Evolutionary conservation across 2,329 filamentous ascomycete genomes (phyloP).

Genomic region (Byssochlamys sp.): DNA sequence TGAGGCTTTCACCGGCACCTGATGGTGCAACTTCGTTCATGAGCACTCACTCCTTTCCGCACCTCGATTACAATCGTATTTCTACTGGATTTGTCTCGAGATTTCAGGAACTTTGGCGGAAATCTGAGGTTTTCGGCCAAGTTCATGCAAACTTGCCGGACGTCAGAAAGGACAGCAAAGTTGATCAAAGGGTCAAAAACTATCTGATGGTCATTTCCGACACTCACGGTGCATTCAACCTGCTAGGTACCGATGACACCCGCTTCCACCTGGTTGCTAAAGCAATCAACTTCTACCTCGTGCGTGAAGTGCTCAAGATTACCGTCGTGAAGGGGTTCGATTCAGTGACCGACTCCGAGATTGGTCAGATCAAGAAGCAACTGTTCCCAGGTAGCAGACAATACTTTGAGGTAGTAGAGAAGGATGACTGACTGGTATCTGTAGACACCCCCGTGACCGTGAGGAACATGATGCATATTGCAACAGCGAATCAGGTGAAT

Average conservation of each 20-base stretch:
- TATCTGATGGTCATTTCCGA: conserved; percentile 13
- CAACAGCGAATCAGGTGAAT: conserved; percentile 13
- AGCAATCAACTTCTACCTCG: conserved; percentile 19
- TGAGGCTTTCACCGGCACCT: not conserved
- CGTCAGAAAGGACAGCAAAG: conserved; percentile 8
- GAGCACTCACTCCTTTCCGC: not conserved
- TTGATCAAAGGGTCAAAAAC: conserved; percentile 9
- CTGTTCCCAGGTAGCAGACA: conserved; percentile 13
- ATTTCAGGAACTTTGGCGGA: conserved; percentile 10
- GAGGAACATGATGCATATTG: conserved; percentile 12
- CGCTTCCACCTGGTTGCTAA: conserved; percentile 17
- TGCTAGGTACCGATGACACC: conserved; percentile 15
- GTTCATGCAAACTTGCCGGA: conserved; percentile 10
- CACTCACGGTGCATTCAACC: conserved; percentile 6
- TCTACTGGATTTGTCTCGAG: conserved; percentile 6
- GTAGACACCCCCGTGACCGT: conserved; percentile 11
- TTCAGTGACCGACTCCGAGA: conserved; percentile 11
- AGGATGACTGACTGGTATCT: not conserved
- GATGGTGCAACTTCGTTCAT: not conserved
- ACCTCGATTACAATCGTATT: conserved; percentile 2
- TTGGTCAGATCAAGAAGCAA: conserved; percentile 10
- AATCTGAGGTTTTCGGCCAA: conserved; percentile 9
- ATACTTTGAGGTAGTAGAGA: not conserved
- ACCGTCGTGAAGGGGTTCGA: conserved; percentile 18
- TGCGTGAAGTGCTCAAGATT: conserved; percentile 14